Conservation (phyloP, 2,329 filamentous ascomycete species). For the Verticillium alfalfae region DNA sequence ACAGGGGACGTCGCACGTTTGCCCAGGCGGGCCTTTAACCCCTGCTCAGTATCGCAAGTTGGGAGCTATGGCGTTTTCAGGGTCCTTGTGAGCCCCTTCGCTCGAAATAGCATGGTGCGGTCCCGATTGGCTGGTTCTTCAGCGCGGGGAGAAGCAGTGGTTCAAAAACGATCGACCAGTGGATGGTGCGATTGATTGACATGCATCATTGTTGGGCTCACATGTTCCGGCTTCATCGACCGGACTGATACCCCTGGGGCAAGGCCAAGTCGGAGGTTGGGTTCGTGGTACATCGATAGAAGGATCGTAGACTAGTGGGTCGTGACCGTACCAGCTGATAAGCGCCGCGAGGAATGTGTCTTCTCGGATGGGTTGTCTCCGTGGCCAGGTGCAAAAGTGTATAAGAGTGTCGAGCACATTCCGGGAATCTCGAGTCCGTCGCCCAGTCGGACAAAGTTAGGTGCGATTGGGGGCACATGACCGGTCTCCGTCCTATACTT, state of each 20-base stretch:
- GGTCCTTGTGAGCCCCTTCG: background rate
- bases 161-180: background rate
- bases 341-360: background rate
- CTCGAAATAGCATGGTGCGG: background rate
- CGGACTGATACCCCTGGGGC: too few species aligned
- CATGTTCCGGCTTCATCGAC: too few species aligned
- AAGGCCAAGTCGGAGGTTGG: too few species aligned
- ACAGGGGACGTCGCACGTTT: conserved; percentile 21
- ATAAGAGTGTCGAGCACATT: background rate
- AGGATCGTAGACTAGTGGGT: background rate
- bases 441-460: background rate
- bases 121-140: background rate
- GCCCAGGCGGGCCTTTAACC: conserved; percentile 5
- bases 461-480: background rate
- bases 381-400: background rate
- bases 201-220: background rate
- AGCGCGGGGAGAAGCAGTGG: background rate
- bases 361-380: background rate
- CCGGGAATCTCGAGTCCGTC: background rate
- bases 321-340: background rate
- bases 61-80: conserved; percentile 2
- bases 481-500: background rate
- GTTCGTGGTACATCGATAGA: too few species aligned
- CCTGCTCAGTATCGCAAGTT: conserved; percentile 4
- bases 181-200: background rate